Percentiles rank a stretch among this genome's conserved stretches.
These are phyloP conservation scores for Cocos nucifera DNA, from an alignment of 176 grass and related monocot genomes.

Conservation along the genomic window DNA sequence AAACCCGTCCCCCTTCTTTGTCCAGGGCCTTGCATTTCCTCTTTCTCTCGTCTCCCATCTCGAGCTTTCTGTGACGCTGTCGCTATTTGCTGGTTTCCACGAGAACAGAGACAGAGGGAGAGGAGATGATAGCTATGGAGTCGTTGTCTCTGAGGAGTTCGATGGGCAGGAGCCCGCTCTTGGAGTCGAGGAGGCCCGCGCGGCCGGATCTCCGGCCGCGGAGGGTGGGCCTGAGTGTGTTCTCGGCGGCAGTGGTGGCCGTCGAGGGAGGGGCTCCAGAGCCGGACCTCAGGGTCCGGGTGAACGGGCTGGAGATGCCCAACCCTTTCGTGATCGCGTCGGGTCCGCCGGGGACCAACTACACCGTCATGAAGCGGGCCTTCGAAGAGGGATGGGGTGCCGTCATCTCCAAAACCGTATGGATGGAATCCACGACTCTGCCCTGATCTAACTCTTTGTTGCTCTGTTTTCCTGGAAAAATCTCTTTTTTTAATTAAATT, in stretches of 20 bases:
- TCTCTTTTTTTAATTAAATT: background rate
- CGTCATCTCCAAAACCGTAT: slow-evolving; percentile 98
- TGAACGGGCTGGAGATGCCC: slow-evolving; percentile 92
- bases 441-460: too few species aligned
- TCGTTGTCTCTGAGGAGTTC: slow-evolving; percentile 42
- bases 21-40: too few species aligned
- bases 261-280: slow-evolving; percentile 25
- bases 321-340: slow-evolving; percentile 99
- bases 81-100: too few species aligned
- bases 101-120: background rate
- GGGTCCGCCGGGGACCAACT: slow-evolving; percentile 91
- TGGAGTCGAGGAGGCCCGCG: slow-evolving; percentile 23
- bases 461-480: too few species aligned
- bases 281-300: slow-evolving; percentile 71
- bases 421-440: too few species aligned
- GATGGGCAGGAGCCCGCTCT: slow-evolving; percentile 17
- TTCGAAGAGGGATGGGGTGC: slow-evolving; percentile 97
- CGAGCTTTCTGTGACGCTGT: too few species aligned
- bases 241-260: slow-evolving; percentile 11
- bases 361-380: slow-evolving; percentile 98
- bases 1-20: too few species aligned
- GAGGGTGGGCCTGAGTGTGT: background rate
- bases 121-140: slow-evolving; percentile 35
- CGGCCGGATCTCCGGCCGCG: slow-evolving; percentile 17
- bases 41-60: too few species aligned